Evolutionary conservation across 345 rosid species (phyloP).

Genomic region (Brassica juncea): DNA sequence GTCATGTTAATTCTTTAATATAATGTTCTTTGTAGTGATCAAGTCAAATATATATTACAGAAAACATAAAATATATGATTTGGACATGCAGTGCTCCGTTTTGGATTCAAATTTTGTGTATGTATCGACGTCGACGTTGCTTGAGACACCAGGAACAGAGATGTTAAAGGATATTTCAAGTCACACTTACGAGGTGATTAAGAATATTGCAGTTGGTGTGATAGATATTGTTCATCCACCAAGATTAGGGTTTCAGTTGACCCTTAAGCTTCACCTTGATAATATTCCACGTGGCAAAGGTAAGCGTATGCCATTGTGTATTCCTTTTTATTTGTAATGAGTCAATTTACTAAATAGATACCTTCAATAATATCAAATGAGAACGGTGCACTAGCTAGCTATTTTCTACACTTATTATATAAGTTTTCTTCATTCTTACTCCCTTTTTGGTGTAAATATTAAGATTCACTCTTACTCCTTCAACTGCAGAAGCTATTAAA

Average conservation of each 20-base stretch:
- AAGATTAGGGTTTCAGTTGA: conserved; percentile 79
- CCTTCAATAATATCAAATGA: not conserved
- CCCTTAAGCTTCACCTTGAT: conserved; percentile 59
- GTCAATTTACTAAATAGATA: not conserved
- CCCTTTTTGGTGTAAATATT: not conserved
- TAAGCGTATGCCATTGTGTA: conserved; percentile 1
- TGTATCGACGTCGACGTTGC: conserved; percentile 65
- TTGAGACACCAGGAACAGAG: conserved; percentile 54
- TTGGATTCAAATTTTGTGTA: conserved; percentile 51
- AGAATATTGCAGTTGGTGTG: conserved; percentile 51
- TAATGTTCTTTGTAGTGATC: not conserved
- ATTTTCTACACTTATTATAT: too few species aligned
- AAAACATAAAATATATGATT: not conserved
- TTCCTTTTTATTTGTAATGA: not conserved
- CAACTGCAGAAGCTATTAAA: conserved; percentile 58
- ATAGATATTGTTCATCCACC: conserved; percentile 76
- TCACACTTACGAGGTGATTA: conserved; percentile 46
- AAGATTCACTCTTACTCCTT: not conserved
- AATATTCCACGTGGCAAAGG: conserved; percentile 72
- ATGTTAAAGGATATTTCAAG: conserved; percentile 48
- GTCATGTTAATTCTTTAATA: not conserved
- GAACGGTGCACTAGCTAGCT: not conserved
- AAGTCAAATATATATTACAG: not conserved
- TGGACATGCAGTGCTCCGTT: conserved; percentile 55
- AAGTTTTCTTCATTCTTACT: not conserved